Evolutionary conservation across 2,329 filamentous ascomycete species (phyloP), one percentile per base, ranked within the genome.

Genomic region (Alternaria viburni): DNA sequence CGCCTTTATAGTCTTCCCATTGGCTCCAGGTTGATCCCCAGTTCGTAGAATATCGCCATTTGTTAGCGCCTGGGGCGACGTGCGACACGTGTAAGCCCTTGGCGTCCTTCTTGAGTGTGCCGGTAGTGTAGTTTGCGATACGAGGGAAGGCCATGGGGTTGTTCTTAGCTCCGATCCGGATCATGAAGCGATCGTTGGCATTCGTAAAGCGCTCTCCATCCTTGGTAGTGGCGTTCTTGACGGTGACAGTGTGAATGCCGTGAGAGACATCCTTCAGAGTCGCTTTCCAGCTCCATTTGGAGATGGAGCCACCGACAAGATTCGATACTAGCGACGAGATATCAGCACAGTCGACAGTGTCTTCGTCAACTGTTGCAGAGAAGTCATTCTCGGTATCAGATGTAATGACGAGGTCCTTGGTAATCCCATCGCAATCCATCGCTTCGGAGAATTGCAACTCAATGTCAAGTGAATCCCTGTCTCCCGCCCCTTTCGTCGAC

Each of bases 181-280:
- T 80, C 66, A 90, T 79, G 75, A 90, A 89, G 61, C 86, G 85
- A 64, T 91, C 88, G n/a, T 83, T 76, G 0, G 86, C 81, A 51
- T 84, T 80, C 0, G 87, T 89, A 23, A 78, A 71, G 4, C 72
- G 75, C 13, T 77, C 79, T 3, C 82, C 82, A 21, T 79, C 77
- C 5, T 75, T 72, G 44, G 80, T 82, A 4, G 83, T 82, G 19
- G 84, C 83, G 66, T 89, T 89, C 54, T 81, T 83, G 49, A 90
- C 77, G 0, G 85, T 88, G 56, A 90, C 71, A 30, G 83, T 81
- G 71, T 91, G 86, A 19, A 91, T 80, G 28, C 89, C 89, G 63
- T 91, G 86, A 9, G 86, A 84, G 1, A 90, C 86, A 50, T 86
- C 84, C 9, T 79, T 81, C 25, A 91, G 73, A 7, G 80, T 86